These are phyloP conservation scores for Boletus subparvulus DNA, from an alignment of 768 basidiomycete species.

Conservation along the genomic window DNA sequence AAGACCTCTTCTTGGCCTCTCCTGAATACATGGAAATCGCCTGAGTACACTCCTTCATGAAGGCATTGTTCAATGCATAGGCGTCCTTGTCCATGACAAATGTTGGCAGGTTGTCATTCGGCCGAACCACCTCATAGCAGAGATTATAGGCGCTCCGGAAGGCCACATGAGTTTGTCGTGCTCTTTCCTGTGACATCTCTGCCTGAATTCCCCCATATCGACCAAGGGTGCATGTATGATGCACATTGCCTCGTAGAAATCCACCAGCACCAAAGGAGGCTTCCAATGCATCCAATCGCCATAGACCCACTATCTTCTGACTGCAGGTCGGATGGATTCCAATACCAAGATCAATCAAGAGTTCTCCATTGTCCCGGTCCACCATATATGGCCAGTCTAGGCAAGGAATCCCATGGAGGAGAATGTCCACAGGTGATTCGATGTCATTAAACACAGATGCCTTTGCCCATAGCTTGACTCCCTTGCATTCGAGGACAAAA, in stretches of 20 bases:
- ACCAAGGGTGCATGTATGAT: constrained; percentile 8
- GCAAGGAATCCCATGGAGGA: background rate
- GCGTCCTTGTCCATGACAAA: background rate
- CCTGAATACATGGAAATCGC: constrained; percentile 1
- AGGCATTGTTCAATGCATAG: constrained; percentile 7
- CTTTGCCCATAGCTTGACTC: background rate
- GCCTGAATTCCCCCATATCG: constrained; percentile 12
- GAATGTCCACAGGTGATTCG: background rate
- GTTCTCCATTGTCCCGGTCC: background rate
- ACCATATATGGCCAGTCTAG: background rate
- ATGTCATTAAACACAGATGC: background rate
- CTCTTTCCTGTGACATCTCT: constrained; percentile 6
- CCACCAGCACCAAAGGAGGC: constrained; percentile 11
- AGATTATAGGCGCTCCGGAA: constrained; percentile 19
- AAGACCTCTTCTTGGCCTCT: constrained; percentile 2
- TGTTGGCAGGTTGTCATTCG: too few relatives aligned
- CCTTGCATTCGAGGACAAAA: constrained; percentile 12
- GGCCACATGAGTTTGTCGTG: constrained; percentile 6
- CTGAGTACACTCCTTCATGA: background rate
- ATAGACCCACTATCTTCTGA: background rate
- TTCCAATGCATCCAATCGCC: background rate
- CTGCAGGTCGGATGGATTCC: background rate
- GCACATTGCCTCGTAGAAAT: background rate
- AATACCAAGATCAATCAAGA: background rate
- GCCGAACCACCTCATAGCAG: constrained; percentile 8